Evolutionary conservation across 73 alveolate species (phyloP).

Genomic region (Paramecium biaurelia): DNA sequence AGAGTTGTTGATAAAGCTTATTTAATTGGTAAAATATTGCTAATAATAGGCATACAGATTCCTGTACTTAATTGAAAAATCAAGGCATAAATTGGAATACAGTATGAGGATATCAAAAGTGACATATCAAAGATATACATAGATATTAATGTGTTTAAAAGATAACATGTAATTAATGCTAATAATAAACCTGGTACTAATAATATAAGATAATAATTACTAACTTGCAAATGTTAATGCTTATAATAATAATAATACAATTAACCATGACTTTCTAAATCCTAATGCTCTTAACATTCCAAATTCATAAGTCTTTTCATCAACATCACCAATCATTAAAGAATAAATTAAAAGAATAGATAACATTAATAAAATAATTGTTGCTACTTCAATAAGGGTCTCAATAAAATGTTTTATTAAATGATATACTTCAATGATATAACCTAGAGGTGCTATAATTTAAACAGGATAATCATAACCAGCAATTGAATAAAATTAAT

Average conservation of each 20-base stretch:
- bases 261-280: constrained; percentile 70
- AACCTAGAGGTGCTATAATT: constrained; percentile 42
- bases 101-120: constrained; percentile 54
- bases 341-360: constrained; percentile 85
- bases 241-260: constrained; percentile 71
- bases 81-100: constrained; percentile 61
- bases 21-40: constrained; percentile 83
- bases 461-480: constrained; percentile 30
- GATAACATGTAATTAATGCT: constrained; percentile 78
- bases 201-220: neutral
- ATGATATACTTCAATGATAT: neutral
- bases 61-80: constrained; percentile 78
- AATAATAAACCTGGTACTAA: constrained; percentile 81
- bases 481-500: neutral
- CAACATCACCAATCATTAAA: constrained; percentile 91
- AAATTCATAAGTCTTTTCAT: constrained; percentile 92
- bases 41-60: constrained; percentile 81
- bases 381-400: constrained; percentile 76
- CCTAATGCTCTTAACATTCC: constrained; percentile 97
- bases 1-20: constrained; percentile 84
- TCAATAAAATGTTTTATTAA: constrained; percentile 66
- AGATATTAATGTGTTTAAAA: constrained; percentile 40
- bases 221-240: constrained; percentile 77
- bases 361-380: constrained; percentile 80
- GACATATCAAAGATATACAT: constrained; percentile 31